phyloP scores from a whole-genome alignment of 73 alveolate genomes.

The Paramecium caudatum region DNA sequence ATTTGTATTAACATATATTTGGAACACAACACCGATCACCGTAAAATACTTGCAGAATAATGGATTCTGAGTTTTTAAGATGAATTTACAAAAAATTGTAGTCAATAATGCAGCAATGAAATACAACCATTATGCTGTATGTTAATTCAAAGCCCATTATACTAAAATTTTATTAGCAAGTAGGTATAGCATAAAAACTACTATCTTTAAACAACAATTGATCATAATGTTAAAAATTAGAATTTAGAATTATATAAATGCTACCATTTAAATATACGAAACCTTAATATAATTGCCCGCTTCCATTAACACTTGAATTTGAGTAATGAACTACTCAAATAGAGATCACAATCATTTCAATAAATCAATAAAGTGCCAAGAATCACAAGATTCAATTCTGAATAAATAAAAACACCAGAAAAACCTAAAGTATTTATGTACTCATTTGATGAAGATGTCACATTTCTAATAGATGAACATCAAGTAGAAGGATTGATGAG shows the following conservation, averaged over 20 bases:
- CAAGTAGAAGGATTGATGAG: conserved; percentile 23
- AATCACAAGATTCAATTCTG: conserved; percentile 39
- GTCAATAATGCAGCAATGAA: not conserved
- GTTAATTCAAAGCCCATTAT: conserved; percentile 11
- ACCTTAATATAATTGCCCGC: not conserved
- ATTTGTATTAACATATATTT: not conserved
- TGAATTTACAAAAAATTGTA: not conserved
- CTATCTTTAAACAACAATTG: conserved; percentile 38
- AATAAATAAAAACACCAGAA: conserved; percentile 24
- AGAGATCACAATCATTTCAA: conserved; percentile 4
- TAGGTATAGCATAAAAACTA: not conserved
- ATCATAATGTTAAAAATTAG: conserved; percentile 39
- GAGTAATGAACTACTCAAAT: not conserved
- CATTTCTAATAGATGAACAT: conserved; percentile 17
- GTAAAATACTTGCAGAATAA: conserved; percentile 18
- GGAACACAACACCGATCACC: not conserved
- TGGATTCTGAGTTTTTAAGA: not conserved
- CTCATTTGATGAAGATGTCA: not conserved
- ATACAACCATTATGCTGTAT: not conserved
- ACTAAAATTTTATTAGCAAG: not conserved
- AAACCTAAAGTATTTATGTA: conserved; percentile 36
- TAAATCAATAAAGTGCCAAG: not conserved
- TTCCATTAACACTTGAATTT: conserved; percentile 11
- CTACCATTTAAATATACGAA: conserved; percentile 16
- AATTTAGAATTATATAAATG: conserved; percentile 51